phyloP scores from a whole-genome alignment of 192 early-diverging fungal genomes.

The Backusella luteola region DNA sequence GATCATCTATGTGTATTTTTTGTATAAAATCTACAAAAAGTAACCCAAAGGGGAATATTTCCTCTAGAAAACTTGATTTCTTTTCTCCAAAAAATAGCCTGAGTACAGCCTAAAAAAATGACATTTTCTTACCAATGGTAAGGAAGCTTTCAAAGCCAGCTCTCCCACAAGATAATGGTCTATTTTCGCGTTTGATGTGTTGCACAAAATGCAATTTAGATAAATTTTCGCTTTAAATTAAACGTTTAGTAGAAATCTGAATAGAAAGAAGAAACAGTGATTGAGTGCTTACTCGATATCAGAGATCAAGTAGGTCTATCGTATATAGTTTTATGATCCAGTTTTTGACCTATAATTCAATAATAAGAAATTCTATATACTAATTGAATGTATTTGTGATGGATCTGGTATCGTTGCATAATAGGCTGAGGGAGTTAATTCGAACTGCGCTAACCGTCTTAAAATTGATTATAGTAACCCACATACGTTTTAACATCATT shows the following conservation, averaged over 20 bases:
- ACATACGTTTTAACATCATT: not conserved
- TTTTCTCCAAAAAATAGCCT: not conserved
- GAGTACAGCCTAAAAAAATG: no score
- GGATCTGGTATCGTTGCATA: not conserved
- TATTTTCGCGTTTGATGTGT: not conserved
- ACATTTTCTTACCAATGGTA: not conserved
- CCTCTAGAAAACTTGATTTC: not conserved
- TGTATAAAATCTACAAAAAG: not conserved
- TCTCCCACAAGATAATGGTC: not conserved
- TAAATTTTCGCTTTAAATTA: not conserved
- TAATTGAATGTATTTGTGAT: not conserved
- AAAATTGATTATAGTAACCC: not conserved
- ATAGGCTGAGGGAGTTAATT: not conserved
- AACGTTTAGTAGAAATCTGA: not conserved
- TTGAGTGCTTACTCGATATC: not conserved
- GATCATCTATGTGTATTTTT: not conserved
- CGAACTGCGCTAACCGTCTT: not conserved
- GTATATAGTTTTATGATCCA: not conserved
- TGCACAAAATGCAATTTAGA: not conserved
- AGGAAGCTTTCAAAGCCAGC: not conserved
- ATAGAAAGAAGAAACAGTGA: not conserved
- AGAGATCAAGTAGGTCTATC: not conserved
- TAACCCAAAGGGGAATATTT: not conserved
- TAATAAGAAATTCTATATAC: not conserved
- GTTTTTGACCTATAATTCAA: not conserved